These are phyloP conservation scores for Hymenoscyphus albidus DNA, from an alignment of 2,329 filamentous ascomycete genomes.

Conservation along the genomic window DNA sequence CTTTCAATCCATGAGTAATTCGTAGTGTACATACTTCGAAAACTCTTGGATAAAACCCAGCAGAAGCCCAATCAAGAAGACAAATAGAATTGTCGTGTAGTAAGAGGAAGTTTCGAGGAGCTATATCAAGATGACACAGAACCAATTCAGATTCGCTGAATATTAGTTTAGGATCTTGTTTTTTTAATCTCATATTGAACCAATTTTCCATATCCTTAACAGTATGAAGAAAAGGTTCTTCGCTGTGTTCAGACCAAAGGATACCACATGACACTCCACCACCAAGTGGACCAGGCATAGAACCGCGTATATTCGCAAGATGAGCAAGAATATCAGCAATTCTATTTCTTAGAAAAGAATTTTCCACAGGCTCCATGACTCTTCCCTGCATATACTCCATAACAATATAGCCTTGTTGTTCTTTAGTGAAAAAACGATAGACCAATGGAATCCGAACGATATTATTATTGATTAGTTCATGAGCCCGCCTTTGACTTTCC, in stretches of 20 bases:
- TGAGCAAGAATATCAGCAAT: conserved; percentile 12
- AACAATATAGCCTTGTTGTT: conserved; percentile 13
- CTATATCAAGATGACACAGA: conserved; percentile 13
- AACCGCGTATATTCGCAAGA: conserved; percentile 12
- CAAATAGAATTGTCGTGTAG: conserved; percentile 12
- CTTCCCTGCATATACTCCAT: conserved; percentile 15
- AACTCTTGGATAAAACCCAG: conserved; percentile 12
- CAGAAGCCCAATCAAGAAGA: conserved; percentile 14
- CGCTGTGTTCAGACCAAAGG: conserved; percentile 11
- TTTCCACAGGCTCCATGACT: conserved; percentile 10
- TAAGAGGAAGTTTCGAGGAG: conserved; percentile 15
- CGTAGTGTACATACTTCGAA: conserved; percentile 14
- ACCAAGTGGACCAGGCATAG: conserved; percentile 11
- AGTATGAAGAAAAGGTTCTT: conserved; percentile 13
- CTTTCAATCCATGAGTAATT: conserved; percentile 13
- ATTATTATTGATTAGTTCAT: conserved; percentile 3
- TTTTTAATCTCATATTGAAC: conserved; percentile 15
- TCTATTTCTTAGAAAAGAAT: conserved; percentile 9
- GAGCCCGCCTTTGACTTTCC: conserved; percentile 7
- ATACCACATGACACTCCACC: conserved; percentile 11
- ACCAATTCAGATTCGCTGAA: conserved; percentile 11
- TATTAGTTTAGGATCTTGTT: conserved; percentile 13
- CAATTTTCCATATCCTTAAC: conserved; percentile 12
- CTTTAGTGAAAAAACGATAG: conserved; percentile 14
- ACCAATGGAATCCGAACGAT: conserved; percentile 12